These are phyloP conservation scores for Polyporus arcularius DNA, from an alignment of 768 basidiomycete species.

Conservation along the genomic window DNA sequence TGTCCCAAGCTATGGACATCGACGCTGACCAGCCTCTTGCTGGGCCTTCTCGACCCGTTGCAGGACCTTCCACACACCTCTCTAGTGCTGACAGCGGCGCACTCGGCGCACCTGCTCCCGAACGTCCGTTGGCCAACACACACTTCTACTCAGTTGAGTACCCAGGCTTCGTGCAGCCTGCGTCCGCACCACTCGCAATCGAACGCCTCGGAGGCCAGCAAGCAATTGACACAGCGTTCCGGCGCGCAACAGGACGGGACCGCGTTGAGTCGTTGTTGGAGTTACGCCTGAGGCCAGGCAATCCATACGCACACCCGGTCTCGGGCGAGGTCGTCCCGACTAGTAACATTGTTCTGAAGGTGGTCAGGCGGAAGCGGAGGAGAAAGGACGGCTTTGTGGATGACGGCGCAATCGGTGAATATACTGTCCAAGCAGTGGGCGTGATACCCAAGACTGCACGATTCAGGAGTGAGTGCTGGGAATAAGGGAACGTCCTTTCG, in stretches of 20 bases:
- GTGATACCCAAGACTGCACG: slow-evolving; percentile 79
- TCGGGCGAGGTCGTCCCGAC: slow-evolving; percentile 77
- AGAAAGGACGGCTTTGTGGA: slow-evolving; percentile 24
- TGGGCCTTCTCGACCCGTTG: slow-evolving; percentile 5
- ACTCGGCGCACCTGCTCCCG: slow-evolving; percentile 33
- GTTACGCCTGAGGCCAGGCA: slow-evolving; percentile 69
- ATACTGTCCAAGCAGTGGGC: slow-evolving; percentile 72
- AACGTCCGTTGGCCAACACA: slow-evolving; percentile 51
- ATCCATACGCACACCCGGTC: slow-evolving; percentile 82
- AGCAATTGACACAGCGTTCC: slow-evolving; percentile 76
- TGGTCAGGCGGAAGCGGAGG: slow-evolving; percentile 73
- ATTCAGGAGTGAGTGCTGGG: slow-evolving; percentile 74
- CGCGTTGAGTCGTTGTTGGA: slow-evolving; percentile 71
- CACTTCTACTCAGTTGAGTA: slow-evolving; percentile 86
- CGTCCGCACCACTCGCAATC: slow-evolving; percentile 64
- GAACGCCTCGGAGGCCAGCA: slow-evolving; percentile 68
- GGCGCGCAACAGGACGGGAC: slow-evolving; percentile 50
- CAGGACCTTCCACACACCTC: slow-evolving; percentile 2
- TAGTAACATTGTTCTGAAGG: slow-evolving; percentile 81
- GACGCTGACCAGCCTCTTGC: slow-evolving; percentile 4
- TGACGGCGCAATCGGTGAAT: slow-evolving; percentile 59
- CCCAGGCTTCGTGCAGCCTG: slow-evolving; percentile 75
- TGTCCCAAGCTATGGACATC: slow-evolving; percentile 8
- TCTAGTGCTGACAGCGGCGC: not conserved
- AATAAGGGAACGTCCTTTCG: not conserved